Evolutionary conservation across 2,329 filamentous ascomycete species (phyloP).

Genomic region (Escovopsis sp.): DNA sequence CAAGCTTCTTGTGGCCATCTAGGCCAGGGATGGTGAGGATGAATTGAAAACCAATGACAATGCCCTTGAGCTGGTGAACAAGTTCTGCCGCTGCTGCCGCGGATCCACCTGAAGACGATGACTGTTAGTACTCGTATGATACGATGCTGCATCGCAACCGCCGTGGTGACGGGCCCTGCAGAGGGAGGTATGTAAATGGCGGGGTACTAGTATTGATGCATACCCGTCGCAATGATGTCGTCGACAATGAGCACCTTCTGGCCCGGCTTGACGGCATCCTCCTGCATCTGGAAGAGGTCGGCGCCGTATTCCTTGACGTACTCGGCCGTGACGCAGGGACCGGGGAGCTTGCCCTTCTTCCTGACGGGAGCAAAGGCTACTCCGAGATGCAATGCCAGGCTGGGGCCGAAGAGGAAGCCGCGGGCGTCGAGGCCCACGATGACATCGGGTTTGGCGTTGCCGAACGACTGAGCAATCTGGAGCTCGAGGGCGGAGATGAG

Average conservation of each 20-base stretch:
- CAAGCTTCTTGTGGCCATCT: conserved; percentile 80
- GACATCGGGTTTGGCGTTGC: conserved; percentile 59
- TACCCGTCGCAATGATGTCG: conserved; percentile 97
- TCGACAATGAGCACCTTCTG: conserved; percentile 90
- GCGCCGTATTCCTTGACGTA: conserved; percentile 94
- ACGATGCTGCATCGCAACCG: neutral
- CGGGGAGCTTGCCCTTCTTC: conserved; percentile 92
- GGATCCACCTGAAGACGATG: conserved; percentile 55
- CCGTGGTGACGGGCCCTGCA: no score
- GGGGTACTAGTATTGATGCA: conserved; percentile 18
- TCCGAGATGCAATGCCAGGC: conserved; percentile 67
- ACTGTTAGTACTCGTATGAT: neutral
- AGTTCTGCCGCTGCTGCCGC: conserved; percentile 77
- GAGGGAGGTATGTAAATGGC: neutral
- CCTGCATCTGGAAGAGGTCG: conserved; percentile 94
- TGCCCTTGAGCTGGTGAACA: conserved; percentile 71
- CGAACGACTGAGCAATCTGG: conserved; percentile 53
- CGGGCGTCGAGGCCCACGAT: conserved; percentile 87
- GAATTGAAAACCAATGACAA: conserved; percentile 82
- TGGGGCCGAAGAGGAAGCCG: conserved; percentile 89
- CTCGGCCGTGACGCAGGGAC: conserved; percentile 67
- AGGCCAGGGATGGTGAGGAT: conserved; percentile 91
- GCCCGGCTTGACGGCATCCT: conserved; percentile 66
- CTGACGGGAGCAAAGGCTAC: conserved; percentile 84
- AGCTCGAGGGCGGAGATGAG: conserved; percentile 78